Conservation (phyloP, 2,329 filamentous ascomycete species). For the Aspergillus alliaceus region DNA sequence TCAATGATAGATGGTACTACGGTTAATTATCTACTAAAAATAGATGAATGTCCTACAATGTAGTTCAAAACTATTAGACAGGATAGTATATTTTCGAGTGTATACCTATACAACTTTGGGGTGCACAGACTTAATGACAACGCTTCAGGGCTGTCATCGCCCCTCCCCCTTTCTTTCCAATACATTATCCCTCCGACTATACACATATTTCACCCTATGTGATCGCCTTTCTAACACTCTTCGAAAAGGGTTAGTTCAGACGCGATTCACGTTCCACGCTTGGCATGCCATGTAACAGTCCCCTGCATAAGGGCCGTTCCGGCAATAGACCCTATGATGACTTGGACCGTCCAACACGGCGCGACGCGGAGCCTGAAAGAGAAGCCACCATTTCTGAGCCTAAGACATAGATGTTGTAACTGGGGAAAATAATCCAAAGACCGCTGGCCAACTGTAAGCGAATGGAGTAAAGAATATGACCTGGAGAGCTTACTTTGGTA, state of each 20-base stretch:
- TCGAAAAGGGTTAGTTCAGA: background rate
- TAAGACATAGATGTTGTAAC: constrained; percentile 62
- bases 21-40: background rate
- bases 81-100: background rate
- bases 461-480: background rate
- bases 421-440: constrained; percentile 63
- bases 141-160: background rate
- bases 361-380: constrained; percentile 43
- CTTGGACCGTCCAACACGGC: constrained; percentile 28
- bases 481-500: constrained; percentile 61
- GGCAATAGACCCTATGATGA: constrained; percentile 20
- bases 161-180: background rate
- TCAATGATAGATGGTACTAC: background rate
- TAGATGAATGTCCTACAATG: background rate
- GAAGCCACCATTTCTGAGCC: constrained; percentile 62
- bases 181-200: background rate
- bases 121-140: background rate
- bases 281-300: background rate
- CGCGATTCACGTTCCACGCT: background rate
- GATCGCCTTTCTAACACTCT: too few relatives aligned
- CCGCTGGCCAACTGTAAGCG: constrained; percentile 46
- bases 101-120: background rate
- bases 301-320: background rate
- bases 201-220: too few relatives aligned
- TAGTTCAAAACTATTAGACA: background rate